Conservation (phyloP, 1,284 basidiomycete species). For the Phenoliferia sp. region DNA sequence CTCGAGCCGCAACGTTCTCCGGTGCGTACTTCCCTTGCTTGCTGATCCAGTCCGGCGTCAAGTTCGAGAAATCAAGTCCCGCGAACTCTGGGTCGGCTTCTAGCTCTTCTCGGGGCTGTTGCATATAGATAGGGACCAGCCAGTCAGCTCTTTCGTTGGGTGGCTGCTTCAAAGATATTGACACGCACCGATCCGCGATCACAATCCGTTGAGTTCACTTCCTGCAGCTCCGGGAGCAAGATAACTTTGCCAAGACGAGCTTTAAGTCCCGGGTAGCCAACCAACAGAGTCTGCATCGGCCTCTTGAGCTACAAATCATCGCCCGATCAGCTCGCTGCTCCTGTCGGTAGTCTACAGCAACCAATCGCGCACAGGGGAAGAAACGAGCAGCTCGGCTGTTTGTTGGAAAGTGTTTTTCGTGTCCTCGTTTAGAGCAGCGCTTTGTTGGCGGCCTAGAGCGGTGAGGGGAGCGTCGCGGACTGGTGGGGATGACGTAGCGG, state of each 20-base stretch:
- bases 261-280: constrained; percentile 23
- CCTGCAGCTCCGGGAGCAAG: constrained; percentile 42
- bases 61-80: constrained; percentile 40
- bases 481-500: constrained; percentile 33
- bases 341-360: too few species aligned
- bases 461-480: constrained; percentile 44
- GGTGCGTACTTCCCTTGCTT: constrained; percentile 43
- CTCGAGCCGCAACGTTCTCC: constrained; percentile 37
- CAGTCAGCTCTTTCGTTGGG: too few species aligned
- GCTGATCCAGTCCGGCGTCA: constrained; percentile 36
- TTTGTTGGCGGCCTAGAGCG: constrained; percentile 40
- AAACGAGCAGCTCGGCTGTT: constrained; percentile 42
- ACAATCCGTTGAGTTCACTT: constrained; percentile 41
- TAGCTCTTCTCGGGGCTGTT: constrained; percentile 31
- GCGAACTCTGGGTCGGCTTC: constrained; percentile 36
- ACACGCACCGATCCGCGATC: constrained; percentile 38
- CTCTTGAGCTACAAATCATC: constrained; percentile 36
- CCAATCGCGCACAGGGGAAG: constrained; percentile 42
- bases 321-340: too few species aligned
- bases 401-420: constrained; percentile 39
- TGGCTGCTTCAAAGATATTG: not conserved
- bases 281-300: constrained; percentile 44
- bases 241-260: constrained; percentile 38
- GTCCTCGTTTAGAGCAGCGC: constrained; percentile 36
- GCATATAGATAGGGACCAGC: not conserved